Evolutionary conservation across 2,329 filamentous ascomycete species (phyloP), one percentile per base, ranked within the genome.

Genomic region (Pezicula rhizophila): DNA sequence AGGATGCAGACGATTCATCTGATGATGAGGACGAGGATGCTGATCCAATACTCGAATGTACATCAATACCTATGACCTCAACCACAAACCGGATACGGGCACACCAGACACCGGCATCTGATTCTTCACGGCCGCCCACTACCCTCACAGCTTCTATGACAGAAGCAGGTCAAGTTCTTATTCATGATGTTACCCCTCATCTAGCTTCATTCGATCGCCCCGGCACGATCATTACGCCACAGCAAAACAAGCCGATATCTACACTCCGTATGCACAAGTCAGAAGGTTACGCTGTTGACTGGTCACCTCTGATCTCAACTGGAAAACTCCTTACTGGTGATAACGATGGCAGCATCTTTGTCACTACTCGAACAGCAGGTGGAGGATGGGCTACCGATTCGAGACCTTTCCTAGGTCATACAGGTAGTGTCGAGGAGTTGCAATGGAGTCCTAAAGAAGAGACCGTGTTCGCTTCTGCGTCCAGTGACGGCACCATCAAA

Each of bases 221-320:
- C 1, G 92, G 93, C 51, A 86, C 84, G 38, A 75, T 83, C 56
- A 80, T 97, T 57, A 83, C 87, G 6, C 77, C 89, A 2, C 83
- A 87, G 62, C 88, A 95, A 65, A 92, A 90, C 67, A 95, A 95
- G 71, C 90, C 93, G 31, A 70, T 95, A 45, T 87, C 80, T 57
- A 96, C 89, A 2, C 83, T 99, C 59, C 82, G 87, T 59, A 89
- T 92, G 59, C 93, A 99, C 78, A 92, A 91, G 71, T 74, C 83
- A 11, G 93, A 99, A 74, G 93, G 93, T 43, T 99, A 97, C 67
- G 93, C 89, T 0, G 70, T 99, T n/a, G 93, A 96, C 70, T 99
- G 93, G 93, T 96, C 91, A 23, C 87, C 89, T 1, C 67, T 89
- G 8, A 78, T 88, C 41, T 81, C 89, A 0, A 78, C 84, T 42